A percentile compares a stretch with the other conserved stretches of the same genome.
Evolutionary conservation across 305 asterid genomes (phyloP).

Genomic region (Petunia hybrid): DNA sequence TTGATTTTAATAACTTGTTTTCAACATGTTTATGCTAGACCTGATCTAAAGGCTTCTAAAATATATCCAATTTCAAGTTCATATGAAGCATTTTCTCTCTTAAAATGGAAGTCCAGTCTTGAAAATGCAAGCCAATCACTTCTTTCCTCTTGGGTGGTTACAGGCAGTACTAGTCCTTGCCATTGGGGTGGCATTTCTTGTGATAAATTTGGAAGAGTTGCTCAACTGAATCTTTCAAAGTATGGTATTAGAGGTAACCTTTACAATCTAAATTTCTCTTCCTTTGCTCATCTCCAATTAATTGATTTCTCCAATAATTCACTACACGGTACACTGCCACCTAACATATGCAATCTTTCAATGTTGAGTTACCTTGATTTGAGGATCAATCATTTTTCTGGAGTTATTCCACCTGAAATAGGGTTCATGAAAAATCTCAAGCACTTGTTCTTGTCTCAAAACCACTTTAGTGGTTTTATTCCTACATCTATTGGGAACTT

Average conservation of each 20-base stretch:
- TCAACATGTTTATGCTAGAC: background rate
- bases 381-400: constrained; percentile 28
- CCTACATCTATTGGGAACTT: constrained; percentile 39
- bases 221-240: constrained; percentile 32
- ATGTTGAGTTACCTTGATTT: constrained; percentile 34
- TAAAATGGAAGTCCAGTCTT: constrained; percentile 46
- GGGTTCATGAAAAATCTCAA: constrained; percentile 39
- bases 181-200: constrained; percentile 46
- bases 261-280: constrained; percentile 34
- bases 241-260: constrained; percentile 37
- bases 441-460: constrained; percentile 11
- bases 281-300: constrained; percentile 35
- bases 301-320: constrained; percentile 23
- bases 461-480: constrained; percentile 35
- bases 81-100: constrained; percentile 32
- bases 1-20: background rate
- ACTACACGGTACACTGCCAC: constrained; percentile 39
- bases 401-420: constrained; percentile 40
- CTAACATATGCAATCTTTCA: constrained; percentile 36
- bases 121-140: constrained; percentile 34
- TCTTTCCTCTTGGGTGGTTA: constrained; percentile 40
- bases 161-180: constrained; percentile 28
- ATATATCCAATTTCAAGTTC: constrained; percentile 1
- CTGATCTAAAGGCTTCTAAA: constrained; percentile 14
- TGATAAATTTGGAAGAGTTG: constrained; percentile 34